A percentile compares a stretch with the other conserved stretches of the same genome.
These are phyloP conservation scores for Phytopythium oedochilum DNA, from an alignment of 352 stramenopile genomes.

Conservation along the genomic window DNA sequence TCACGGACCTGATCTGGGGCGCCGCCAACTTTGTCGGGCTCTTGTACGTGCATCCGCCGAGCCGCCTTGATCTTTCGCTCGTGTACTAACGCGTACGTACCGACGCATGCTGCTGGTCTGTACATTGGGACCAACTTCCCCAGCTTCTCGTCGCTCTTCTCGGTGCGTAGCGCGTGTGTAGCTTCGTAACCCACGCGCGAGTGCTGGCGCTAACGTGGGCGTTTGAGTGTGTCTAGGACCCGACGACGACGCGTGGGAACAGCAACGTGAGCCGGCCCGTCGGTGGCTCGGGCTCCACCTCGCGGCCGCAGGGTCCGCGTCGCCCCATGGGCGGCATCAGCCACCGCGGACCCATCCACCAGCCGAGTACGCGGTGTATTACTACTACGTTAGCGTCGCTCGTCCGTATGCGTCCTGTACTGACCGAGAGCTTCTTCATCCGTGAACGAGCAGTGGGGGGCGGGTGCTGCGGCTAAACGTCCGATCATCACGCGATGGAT, in stretches of 20 bases:
- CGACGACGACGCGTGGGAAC: slow-evolving; percentile 26
- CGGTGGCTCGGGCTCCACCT: slow-evolving; percentile 8
- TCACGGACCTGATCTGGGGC: slow-evolving; percentile 68
- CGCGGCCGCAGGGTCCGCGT: slow-evolving; percentile 22
- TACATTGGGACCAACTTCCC: too few species aligned
- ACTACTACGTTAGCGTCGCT: too few species aligned
- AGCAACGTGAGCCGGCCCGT: slow-evolving; percentile 20
- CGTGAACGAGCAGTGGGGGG: slow-evolving; percentile 31
- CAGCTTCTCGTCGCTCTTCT: slow-evolving; percentile 54
- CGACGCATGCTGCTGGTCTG: too few species aligned
- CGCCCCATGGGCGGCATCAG: slow-evolving; percentile 58
- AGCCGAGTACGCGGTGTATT: slow-evolving; percentile 35
- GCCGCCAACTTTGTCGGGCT: slow-evolving; percentile 70
- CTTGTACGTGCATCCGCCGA: slow-evolving; percentile 48
- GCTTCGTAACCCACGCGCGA: too few species aligned
- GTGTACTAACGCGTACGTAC: neutral
- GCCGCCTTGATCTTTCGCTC: too few species aligned
- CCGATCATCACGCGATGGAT: too few species aligned
- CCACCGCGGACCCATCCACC: slow-evolving; percentile 44
- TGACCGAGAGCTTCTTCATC: neutral
- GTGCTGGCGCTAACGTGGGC: too few species aligned
- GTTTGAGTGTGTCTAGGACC: too few species aligned
- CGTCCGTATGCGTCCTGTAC: too few species aligned
- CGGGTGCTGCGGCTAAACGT: slow-evolving; percentile 41
- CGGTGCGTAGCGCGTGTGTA: slow-evolving; percentile 19